A percentile compares a stretch with the other conserved stretches of the same genome.
These are phyloP conservation scores for Globisporangium mamillatum DNA, from an alignment of 352 stramenopile species.

Conservation along the genomic window DNA sequence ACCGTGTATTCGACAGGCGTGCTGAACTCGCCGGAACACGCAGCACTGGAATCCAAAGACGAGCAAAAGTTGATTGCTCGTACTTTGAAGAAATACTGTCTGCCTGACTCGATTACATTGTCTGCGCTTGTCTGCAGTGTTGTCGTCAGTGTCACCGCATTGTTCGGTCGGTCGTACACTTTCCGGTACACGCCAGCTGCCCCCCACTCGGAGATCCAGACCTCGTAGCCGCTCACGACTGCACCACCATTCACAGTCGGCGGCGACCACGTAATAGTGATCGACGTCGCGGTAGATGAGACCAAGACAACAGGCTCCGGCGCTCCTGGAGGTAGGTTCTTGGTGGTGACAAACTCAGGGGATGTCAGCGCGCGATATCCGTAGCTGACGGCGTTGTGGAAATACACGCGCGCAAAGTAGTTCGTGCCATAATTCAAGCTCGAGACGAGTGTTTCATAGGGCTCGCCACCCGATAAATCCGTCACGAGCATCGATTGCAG, in stretches of 20 bases:
- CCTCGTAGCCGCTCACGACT: constrained; percentile 92
- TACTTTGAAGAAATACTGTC: constrained; percentile 93
- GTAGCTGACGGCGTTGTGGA: constrained; percentile 87
- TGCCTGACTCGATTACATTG: constrained; percentile 88
- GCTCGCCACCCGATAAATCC: constrained; percentile 73
- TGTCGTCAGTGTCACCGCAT: constrained; percentile 57
- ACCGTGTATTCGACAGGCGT: constrained; percentile 87
- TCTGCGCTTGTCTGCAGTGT: constrained; percentile 78
- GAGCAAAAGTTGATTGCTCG: constrained; percentile 94
- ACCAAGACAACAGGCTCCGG: constrained; percentile 86
- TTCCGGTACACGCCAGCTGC: constrained; percentile 62
- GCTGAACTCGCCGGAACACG: constrained; percentile 91
- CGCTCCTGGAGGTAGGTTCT: constrained; percentile 85
- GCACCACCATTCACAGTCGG: constrained; percentile 91
- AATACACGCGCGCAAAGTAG: constrained; percentile 91
- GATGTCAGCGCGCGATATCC: constrained; percentile 64
- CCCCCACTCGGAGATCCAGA: constrained; percentile 96
- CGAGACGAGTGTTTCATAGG: constrained; percentile 61
- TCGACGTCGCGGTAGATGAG: constrained; percentile 85
- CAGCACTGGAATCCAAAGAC: constrained; percentile 52
- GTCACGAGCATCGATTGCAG: constrained; percentile 49
- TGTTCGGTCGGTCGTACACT: constrained; percentile 93
- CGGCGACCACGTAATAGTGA: constrained; percentile 89
- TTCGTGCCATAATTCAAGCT: constrained; percentile 78
- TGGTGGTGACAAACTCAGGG: constrained; percentile 81